Percentiles rank a stretch among this genome's conserved stretches.
phyloP scores from a whole-genome alignment of 2,329 filamentous ascomycete species.

The Monosporascus sp. region DNA sequence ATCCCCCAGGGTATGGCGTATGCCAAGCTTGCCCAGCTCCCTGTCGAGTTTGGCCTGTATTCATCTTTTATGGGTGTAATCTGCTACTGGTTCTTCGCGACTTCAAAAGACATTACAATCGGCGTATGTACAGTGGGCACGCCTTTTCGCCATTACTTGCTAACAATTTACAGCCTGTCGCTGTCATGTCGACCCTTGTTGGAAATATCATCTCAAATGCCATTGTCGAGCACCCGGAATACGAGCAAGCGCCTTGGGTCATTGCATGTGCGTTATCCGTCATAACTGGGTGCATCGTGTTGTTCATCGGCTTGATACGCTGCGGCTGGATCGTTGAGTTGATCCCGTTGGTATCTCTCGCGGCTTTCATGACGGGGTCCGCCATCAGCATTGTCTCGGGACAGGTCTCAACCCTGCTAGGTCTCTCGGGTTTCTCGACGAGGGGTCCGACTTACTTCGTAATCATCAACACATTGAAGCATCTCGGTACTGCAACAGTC shows the following conservation, averaged over 20 bases:
- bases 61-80: constrained; percentile 95
- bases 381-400: constrained; percentile 83
- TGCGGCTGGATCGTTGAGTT: constrained; percentile 89
- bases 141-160: constrained; percentile 7
- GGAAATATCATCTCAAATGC: constrained; percentile 73
- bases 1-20: constrained; percentile 98
- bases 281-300: constrained; percentile 70
- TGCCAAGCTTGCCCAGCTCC: constrained; percentile 74
- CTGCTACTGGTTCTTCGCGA: constrained; percentile 97
- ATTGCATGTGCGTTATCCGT: constrained; percentile 76
- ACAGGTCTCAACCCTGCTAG: constrained; percentile 77
- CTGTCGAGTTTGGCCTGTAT: constrained; percentile 79
- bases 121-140: constrained; percentile 53
- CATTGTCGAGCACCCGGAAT: constrained; percentile 46
- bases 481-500: constrained; percentile 60
- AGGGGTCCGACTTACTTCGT: constrained; percentile 75
- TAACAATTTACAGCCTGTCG: constrained; percentile 61
- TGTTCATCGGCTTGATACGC: constrained; percentile 71
- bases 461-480: constrained; percentile 74
- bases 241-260: constrained; percentile 46
- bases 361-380: constrained; percentile 95
- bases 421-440: constrained; percentile 68
- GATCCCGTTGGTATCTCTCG: constrained; percentile 84
- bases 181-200: constrained; percentile 87
- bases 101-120: constrained; percentile 97